Conservation (phyloP, 2,329 filamentous ascomycete genomes). For the Exophiala mesophila region DNA sequence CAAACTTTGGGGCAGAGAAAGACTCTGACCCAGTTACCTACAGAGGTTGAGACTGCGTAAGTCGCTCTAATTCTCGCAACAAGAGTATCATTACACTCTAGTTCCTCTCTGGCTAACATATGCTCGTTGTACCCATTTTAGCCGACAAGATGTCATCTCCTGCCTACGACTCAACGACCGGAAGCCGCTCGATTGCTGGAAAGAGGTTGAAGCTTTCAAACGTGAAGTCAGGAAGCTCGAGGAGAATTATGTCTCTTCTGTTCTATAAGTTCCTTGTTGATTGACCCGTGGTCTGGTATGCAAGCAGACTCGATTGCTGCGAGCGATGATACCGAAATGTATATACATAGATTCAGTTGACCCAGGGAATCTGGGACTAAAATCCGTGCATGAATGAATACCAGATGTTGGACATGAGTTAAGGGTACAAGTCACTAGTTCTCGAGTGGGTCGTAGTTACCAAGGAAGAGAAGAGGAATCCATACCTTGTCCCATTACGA, state of each 20-base stretch:
- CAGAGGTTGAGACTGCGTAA: constrained; percentile 62
- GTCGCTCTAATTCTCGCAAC: too few relatives aligned
- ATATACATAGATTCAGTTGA: constrained; percentile 12
- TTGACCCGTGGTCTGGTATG: too few relatives aligned
- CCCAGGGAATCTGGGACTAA: not conserved
- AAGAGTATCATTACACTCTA: too few relatives aligned
- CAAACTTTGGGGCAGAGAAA: constrained; percentile 53
- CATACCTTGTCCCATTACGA: too few relatives aligned
- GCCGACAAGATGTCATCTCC: constrained; percentile 65
- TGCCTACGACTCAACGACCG: constrained; percentile 82
- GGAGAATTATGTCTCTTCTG: constrained; percentile 79
- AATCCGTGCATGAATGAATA: not conserved
- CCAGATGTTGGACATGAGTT: too few relatives aligned
- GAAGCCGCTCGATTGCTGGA: constrained; percentile 87
- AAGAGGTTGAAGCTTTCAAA: constrained; percentile 88
- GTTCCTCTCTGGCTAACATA: not conserved
- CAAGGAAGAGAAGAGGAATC: too few relatives aligned
- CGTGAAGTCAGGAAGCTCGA: constrained; percentile 81
- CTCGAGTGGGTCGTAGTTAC: too few relatives aligned
- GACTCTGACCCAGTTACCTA: constrained; percentile 60
- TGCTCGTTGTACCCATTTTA: constrained; percentile 3
- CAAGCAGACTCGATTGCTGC: too few relatives aligned
- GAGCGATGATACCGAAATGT: too few relatives aligned
- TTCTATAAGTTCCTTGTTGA: constrained; percentile 51
- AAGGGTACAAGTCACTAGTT: too few relatives aligned